phyloP scores from a whole-genome alignment of 257 asterid species.

The Cynanchum wilfordii region DNA sequence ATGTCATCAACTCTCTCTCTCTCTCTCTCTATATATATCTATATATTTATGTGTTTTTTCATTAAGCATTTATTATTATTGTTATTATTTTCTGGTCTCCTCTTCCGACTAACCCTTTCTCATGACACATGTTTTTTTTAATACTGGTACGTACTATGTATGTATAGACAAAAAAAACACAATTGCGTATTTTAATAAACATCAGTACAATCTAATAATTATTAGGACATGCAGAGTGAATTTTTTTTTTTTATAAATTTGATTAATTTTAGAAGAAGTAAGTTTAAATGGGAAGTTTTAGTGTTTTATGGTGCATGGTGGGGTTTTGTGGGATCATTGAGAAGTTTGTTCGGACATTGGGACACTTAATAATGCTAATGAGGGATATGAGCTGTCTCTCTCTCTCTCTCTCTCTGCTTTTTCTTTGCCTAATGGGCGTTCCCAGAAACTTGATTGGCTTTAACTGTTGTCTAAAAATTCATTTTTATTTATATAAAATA shows the following conservation, averaged over 20 bases:
- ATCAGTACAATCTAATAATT: too few relatives aligned
- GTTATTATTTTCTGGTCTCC: constrained; percentile 4
- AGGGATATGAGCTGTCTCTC: constrained; percentile 39
- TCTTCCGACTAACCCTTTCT: constrained; percentile 5
- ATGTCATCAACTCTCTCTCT: background rate
- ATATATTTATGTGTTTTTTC: background rate
- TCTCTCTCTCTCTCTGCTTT: constrained; percentile 12
- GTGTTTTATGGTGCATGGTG: constrained; percentile 29
- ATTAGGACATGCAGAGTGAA: too few relatives aligned
- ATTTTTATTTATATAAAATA: background rate
- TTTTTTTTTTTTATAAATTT: too few relatives aligned
- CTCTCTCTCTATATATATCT: background rate
- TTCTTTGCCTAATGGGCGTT: background rate
- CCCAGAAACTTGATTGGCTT: constrained; percentile 26
- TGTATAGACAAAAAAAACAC: too few relatives aligned
- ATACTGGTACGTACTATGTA: too few relatives aligned
- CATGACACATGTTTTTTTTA: background rate
- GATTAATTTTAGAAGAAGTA: too few relatives aligned
- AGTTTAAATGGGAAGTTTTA: constrained; percentile 16
- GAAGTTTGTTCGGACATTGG: constrained; percentile 40
- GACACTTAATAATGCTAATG: constrained; percentile 21
- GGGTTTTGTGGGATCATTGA: constrained; percentile 29
- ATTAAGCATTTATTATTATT: background rate
- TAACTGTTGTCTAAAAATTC: constrained; percentile 8
- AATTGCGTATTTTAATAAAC: too few relatives aligned